Evolutionary conservation across 2,329 filamentous ascomycete species (phyloP), one percentile per base, ranked within the genome.

Genomic region (Colletotrichum chlorophyti): DNA sequence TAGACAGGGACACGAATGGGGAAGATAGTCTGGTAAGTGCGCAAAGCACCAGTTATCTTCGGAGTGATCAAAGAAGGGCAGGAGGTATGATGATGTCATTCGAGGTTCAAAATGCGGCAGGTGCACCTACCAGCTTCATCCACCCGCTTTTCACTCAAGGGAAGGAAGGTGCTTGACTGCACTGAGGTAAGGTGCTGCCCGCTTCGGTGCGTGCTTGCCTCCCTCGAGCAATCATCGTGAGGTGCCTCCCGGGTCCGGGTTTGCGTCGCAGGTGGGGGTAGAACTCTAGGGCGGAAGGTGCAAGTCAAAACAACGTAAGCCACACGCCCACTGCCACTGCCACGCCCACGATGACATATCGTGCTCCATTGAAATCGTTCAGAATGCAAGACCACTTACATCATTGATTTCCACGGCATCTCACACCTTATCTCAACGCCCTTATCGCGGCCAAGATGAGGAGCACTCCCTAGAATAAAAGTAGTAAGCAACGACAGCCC

Each of bases 81-180:
- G 41, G 15, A 41, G 23, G 41, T n/a, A 37, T 10, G 15, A 59
- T 59, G 55, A 59, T 59, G 55, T 59, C 55, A 59, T 59, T 45
- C 37, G 19, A 27, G 50, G 43, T 48, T 38, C 37, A 23, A 32
- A 32, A 17, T 26, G 42, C 26, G 31, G 51, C 37, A 55, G 29
- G 51, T 24, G 51, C 55, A 49, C 55, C 50, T 54, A 46, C 55
- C 50, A 54, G 24, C 14, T 35, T 32, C 42, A 12, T 41, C 23
- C 40, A 10, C 49, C 26, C 24, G 53, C 53, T 26, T 29, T 14
- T 29, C 29, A 23, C 52, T 53, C 49, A n/a, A n/a, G n/a, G n/a
- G n/a, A n/a, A n/a, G n/a, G n/a, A n/a, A n/a, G n/a, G n/a, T n/a
- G 50, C 34, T 58, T 58, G 42, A 37, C 21, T 40, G 34, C 34